Evolutionary conservation across 2,329 filamentous ascomycete species (phyloP), one percentile per base, ranked within the genome.

Genomic region (Pyrenochaeta sp.): DNA sequence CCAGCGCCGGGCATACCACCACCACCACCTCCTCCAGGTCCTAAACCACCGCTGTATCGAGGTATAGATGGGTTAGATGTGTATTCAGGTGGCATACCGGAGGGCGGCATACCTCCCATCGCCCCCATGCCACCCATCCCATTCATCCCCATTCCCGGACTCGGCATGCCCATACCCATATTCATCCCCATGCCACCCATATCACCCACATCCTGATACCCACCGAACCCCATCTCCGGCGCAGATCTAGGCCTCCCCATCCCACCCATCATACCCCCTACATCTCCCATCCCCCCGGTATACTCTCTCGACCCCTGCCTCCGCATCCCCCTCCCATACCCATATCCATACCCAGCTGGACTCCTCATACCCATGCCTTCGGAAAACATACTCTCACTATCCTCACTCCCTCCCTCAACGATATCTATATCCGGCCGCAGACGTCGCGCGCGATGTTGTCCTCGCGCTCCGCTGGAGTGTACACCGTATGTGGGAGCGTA

Each of bases 161-260:
- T 44, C 34, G 19, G 19, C 54, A 58, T 58, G 2, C 56, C 51
- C 47, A 54, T 47, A 45, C 50, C 51, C 47, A 54, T 47, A 45
- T 44, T 8, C 25, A 24, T 49, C 40, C 34, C 24, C 12, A 10
- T 42, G 2, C 24, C 24, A 12, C 27, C 19, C 27, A 32, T 27
- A 30, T 34, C 28, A 30, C 50, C 46, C 57, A 47, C 50, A 36
- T 42, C 50, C 19, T 43, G 22, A 45, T 52, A 50, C 5, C 22
- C 50, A 13, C 50, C 40, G 22, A 45, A 7, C 6, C 40, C 22
- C 39, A 54, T 62, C 24, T 56, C 52, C 10, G 53, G 50, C 24
- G 49, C 50, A 40, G 54, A 61, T 40, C 54, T 54, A 27, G 47
- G 50, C 12, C 47, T 28, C 32, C 37, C 30, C 43, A 54, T 54